Percentiles rank a stretch among this genome's conserved stretches.
phyloP scores from a whole-genome alignment of 73 alveolate species.

The Symbiodinium natans region DNA sequence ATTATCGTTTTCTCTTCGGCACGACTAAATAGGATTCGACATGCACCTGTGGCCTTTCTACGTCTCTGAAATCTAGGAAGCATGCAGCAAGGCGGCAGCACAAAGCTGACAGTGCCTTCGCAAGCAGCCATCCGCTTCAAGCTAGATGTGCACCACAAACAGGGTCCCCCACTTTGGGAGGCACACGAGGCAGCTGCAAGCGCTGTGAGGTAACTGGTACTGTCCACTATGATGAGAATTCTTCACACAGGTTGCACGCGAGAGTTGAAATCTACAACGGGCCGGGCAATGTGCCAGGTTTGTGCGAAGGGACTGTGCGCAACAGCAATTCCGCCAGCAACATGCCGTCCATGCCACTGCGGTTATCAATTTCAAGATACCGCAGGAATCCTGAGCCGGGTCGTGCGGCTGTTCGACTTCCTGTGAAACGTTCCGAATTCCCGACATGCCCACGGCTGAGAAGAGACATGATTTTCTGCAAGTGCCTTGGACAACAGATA shows the following conservation, averaged over 20 bases:
- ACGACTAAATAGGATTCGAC: neutral
- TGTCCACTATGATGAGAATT: no score
- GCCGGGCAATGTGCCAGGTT: no score
- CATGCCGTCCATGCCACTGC: no score
- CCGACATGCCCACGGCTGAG: neutral
- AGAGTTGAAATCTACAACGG: no score
- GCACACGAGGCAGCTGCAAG: neutral
- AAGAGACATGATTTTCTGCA: no score
- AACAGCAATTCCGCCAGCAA: no score
- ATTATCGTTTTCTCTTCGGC: neutral
- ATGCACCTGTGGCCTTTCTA: constrained; percentile 8
- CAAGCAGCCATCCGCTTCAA: neutral
- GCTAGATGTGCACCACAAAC: neutral
- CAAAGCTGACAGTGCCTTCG: no score
- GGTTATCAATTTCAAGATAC: neutral
- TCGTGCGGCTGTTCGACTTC: neutral
- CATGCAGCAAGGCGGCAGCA: neutral
- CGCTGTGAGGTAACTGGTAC: no score
- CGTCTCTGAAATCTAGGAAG: neutral
- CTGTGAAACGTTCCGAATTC: neutral
- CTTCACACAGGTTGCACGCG: no score
- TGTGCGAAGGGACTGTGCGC: no score
- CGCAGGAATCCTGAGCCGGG: neutral
- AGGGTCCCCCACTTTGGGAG: neutral
- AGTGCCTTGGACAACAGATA: no score